A percentile compares a stretch with the other conserved stretches of the same genome.
Conservation (phyloP, 75 land plant species). For the Azolla pinnata region DNA sequence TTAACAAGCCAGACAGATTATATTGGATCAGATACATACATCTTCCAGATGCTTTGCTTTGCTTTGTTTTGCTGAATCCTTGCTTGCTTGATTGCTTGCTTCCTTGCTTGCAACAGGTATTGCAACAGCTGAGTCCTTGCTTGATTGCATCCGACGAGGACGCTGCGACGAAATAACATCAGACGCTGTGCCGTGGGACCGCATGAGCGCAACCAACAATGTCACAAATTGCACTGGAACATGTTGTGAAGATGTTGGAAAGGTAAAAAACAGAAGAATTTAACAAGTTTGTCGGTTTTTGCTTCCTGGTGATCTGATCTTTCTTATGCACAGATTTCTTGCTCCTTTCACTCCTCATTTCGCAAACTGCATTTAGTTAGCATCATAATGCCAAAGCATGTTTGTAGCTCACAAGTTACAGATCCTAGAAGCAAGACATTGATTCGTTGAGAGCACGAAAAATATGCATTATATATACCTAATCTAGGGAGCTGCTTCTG, state of each 20-base stretch:
- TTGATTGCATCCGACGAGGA: background rate
- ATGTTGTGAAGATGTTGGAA: background rate
- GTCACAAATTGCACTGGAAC: background rate
- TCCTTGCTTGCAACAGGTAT: slow-evolving; percentile 5
- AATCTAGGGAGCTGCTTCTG: too few species aligned
- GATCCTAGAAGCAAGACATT: too few species aligned
- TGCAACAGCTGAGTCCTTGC: slow-evolving; percentile 1
- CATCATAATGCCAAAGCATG: too few species aligned
- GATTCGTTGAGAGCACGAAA: too few species aligned
- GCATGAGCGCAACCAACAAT: background rate
- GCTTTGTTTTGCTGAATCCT: background rate
- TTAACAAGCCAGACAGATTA: background rate
- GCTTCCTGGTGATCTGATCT: background rate
- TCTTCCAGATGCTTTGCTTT: too few species aligned
- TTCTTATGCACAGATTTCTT: too few species aligned
- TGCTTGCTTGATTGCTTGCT: background rate
- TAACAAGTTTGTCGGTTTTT: too few species aligned
- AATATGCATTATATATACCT: too few species aligned
- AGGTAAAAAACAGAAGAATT: too few species aligned
- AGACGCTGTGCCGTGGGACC: background rate
- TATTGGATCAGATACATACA: background rate
- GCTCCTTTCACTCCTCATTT: too few species aligned
- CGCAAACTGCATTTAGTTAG: too few species aligned
- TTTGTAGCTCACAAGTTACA: too few species aligned
- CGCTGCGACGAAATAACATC: slow-evolving; percentile 1